Evolutionary conservation across 805 yeast genomes (phyloP).

Genomic region (Schizosaccharomyces octosporus): DNA sequence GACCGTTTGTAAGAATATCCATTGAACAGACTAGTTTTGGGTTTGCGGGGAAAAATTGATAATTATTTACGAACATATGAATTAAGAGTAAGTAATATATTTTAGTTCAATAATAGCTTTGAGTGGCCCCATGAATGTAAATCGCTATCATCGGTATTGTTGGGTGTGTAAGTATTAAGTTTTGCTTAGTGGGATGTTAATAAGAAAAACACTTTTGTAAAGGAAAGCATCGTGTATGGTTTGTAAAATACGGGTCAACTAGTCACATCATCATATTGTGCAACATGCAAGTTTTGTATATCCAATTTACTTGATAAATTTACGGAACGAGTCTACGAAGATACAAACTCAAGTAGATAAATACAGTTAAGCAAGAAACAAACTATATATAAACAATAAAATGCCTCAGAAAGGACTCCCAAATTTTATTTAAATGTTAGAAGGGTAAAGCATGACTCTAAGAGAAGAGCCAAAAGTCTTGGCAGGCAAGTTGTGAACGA

Average conservation of each 20-base stretch:
- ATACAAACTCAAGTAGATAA: neutral
- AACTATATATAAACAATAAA: neutral
- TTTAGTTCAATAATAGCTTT: neutral
- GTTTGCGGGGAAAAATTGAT: neutral
- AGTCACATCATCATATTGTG: no score
- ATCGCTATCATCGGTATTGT: no score
- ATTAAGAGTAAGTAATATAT: neutral
- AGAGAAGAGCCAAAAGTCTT: constrained; percentile 99
- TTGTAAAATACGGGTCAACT: no score
- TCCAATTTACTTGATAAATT: no score
- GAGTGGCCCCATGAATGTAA: no score
- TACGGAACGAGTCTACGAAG: neutral
- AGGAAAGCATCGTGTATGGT: no score
- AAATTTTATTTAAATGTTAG: constrained; percentile 2
- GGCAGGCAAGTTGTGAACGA: constrained; percentile 97
- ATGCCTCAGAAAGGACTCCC: neutral
- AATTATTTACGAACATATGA: neutral
- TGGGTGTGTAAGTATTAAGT: no score
- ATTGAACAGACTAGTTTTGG: neutral
- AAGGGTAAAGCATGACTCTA: constrained; percentile 30
- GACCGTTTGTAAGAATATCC: constrained; percentile 20
- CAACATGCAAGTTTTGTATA: no score
- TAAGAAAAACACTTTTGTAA: no score
- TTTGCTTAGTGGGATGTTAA: no score
- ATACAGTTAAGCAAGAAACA: neutral